These are phyloP conservation scores for Myxozyma kluyveri DNA, from an alignment of 805 yeast genomes.

Conservation along the genomic window DNA sequence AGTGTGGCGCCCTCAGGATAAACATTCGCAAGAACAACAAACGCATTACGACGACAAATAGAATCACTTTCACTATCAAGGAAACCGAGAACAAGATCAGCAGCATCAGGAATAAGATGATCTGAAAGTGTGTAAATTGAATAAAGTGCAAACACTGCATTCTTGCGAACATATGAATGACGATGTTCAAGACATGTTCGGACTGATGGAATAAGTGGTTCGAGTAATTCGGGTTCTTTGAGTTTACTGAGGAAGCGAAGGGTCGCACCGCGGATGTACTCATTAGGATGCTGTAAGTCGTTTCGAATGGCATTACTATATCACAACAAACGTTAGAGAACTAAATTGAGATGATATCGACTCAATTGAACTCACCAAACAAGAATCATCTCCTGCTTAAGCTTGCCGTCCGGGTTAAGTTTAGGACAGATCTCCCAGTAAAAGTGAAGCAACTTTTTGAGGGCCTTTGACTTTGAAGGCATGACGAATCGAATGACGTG, in stretches of 20 bases:
- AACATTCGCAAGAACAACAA: slow-evolving; percentile 76
- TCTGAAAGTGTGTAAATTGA: slow-evolving; percentile 80
- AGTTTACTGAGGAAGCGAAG: slow-evolving; percentile 86
- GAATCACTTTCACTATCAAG: slow-evolving; percentile 83
- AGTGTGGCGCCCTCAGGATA: slow-evolving; percentile 81
- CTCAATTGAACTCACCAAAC: slow-evolving; percentile 53
- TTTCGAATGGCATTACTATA: slow-evolving; percentile 82
- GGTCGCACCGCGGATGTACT: slow-evolving; percentile 92
- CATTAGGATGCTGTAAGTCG: slow-evolving; percentile 97
- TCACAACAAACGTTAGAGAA: background rate
- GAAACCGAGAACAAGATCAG: slow-evolving; percentile 71
- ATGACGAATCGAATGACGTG: slow-evolving; percentile 94
- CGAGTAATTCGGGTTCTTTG: slow-evolving; percentile 88
- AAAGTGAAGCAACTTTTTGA: slow-evolving; percentile 87
- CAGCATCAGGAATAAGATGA: slow-evolving; percentile 93
- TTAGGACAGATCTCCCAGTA: slow-evolving; percentile 99
- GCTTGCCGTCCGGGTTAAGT: slow-evolving; percentile 78
- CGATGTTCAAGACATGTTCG: slow-evolving; percentile 91
- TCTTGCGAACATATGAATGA: slow-evolving; percentile 96
- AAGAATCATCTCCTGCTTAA: slow-evolving; percentile 97
- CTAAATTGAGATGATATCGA: background rate
- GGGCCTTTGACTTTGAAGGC: slow-evolving; percentile 89
- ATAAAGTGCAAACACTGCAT: slow-evolving; percentile 87
- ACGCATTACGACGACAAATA: slow-evolving; percentile 93
- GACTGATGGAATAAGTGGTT: slow-evolving; percentile 90